A percentile compares a stretch with the other conserved stretches of the same genome.
These are phyloP conservation scores for Bruguiera gymnorhiza DNA, from an alignment of 345 rosid species.

Conservation along the genomic window DNA sequence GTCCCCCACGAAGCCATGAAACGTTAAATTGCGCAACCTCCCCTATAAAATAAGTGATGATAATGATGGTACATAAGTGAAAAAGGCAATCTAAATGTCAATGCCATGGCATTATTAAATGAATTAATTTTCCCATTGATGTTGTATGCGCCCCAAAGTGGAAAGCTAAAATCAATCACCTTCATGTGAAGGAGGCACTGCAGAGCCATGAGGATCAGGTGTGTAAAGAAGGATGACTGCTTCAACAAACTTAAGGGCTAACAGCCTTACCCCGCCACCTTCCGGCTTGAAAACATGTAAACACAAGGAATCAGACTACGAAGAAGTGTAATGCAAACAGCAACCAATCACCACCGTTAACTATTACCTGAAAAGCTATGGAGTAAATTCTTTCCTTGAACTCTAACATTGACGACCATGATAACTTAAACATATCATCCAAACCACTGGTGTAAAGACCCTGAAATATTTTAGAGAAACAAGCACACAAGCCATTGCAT, in stretches of 20 bases:
- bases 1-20: conserved; percentile 83
- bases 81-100: not conserved
- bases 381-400: conserved; percentile 80
- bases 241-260: conserved; percentile 84
- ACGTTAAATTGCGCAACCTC: conserved; percentile 57
- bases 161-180: conserved; percentile 42
- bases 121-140: not conserved
- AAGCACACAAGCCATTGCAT: conserved; percentile 9
- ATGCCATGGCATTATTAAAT: not conserved
- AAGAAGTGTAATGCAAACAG: conserved; percentile 5
- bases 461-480: conserved; percentile 35
- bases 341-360: conserved; percentile 11
- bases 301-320: conserved; percentile 29
- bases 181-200: conserved; percentile 54
- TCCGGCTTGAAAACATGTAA: conserved; percentile 53
- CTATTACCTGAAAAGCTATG: conserved; percentile 67
- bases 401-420: conserved; percentile 79
- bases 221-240: conserved; percentile 84
- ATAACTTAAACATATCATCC: conserved; percentile 59
- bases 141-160: not conserved
- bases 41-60: conserved; percentile 39
- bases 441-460: conserved; percentile 67
- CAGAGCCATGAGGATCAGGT: conserved; percentile 66
- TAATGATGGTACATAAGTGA: conserved; percentile 24
- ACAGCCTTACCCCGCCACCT: conserved; percentile 69